phyloP scores from a whole-genome alignment of 345 rosid species.

The Syzygium aromaticum region DNA sequence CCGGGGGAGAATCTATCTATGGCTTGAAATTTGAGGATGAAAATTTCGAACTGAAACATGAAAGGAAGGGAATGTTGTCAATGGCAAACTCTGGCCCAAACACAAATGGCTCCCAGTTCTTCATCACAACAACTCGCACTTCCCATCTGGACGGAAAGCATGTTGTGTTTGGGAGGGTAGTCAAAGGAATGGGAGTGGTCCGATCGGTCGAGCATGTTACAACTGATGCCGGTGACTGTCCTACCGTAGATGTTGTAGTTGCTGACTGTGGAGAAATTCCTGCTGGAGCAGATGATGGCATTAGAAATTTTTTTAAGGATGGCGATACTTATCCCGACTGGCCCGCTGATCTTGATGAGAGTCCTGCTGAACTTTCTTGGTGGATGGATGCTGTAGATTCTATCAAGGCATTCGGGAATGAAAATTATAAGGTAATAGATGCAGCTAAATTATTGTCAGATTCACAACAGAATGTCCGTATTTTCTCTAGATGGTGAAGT shows the following conservation, averaged over 20 bases:
- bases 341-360: slow-evolving; percentile 75
- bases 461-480: background rate
- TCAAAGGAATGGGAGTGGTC: slow-evolving; percentile 92
- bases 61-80: slow-evolving; percentile 90
- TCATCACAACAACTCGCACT: slow-evolving; percentile 79
- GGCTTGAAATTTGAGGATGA: slow-evolving; percentile 91
- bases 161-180: slow-evolving; percentile 84
- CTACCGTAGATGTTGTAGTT: slow-evolving; percentile 47
- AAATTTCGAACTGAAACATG: slow-evolving; percentile 81
- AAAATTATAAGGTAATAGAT: slow-evolving; percentile 54
- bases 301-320: slow-evolving; percentile 69
- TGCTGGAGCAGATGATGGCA: slow-evolving; percentile 74
- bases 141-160: slow-evolving; percentile 91
- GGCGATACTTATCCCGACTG: slow-evolving; percentile 91
- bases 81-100: slow-evolving; percentile 87
- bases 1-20: slow-evolving; percentile 91
- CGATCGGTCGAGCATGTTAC: slow-evolving; percentile 73
- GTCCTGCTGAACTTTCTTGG: slow-evolving; percentile 64
- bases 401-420: slow-evolving; percentile 71
- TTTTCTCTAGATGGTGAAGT: background rate
- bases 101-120: slow-evolving; percentile 97
- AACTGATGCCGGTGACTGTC: slow-evolving; percentile 41
- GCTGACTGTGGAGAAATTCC: slow-evolving; percentile 78
- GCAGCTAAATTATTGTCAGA: background rate
- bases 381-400: slow-evolving; percentile 84